Base-by-base conservation (phyloP, 306 rosid genomes). In the Acacia crassicarpa region DNA sequence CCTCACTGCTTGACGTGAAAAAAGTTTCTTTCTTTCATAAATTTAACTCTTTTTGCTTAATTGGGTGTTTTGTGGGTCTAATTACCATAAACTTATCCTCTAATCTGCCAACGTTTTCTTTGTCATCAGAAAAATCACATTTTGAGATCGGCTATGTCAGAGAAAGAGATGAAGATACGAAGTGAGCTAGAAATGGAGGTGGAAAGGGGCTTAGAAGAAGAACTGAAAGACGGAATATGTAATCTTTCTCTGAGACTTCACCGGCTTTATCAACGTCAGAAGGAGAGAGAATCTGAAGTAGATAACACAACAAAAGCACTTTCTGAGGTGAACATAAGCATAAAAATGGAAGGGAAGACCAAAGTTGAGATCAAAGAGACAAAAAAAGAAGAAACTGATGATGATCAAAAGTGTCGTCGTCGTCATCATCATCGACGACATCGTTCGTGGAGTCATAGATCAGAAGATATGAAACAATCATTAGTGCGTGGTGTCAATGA, bases 201-300 rank as follows among this genome's bases (percentile, higher is more conserved):
- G 48, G 98, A 92, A 71, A 89, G 81, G 61, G 93, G 82, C 44
- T 80, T 92, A 70, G 98, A 94, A 74, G 90, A 87, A 79, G 98
- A 90, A 71, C 88, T 92, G 45, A 92, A 92, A 73, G 93, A 84
- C 13, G 80, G 86, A 8, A 83, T 92, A 48, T 90, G 86, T 86
- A 88, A 84, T 10, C 93, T 88, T 19, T 95, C 96, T n/a, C 84
- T 90, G n/a, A 80, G 87, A 71, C 76, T 94, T 89, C 88, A 82
- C 75, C 78, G 84, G 53, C 82, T 92, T 76, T 81, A 91, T 80
- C 91, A 86, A 44, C 69, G 80, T 43, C 82, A 79, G 74, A 89
- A 82, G 77, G 90, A 86, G 59, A 90, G 85, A 82, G 77, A 27
- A 80, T 77, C 23, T 2, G 68, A 19, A 11, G 67, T 45, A 67